Conservation (phyloP, 2,329 filamentous ascomycete species). For the Colletotrichum scovillei region DNA sequence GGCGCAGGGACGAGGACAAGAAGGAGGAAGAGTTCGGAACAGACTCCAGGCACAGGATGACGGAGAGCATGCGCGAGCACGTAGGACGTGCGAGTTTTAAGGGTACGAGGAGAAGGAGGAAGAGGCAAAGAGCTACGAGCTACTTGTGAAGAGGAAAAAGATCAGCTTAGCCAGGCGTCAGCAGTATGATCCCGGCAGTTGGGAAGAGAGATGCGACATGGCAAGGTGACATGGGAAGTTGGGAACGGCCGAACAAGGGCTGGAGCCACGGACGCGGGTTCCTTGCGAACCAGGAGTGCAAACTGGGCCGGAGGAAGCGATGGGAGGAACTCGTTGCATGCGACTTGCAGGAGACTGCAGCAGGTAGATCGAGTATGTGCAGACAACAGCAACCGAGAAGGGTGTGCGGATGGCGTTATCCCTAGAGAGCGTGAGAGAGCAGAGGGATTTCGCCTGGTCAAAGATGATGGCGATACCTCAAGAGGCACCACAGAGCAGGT, state of each 20-base stretch:
- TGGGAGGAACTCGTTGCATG: not conserved
- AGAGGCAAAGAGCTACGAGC: not conserved
- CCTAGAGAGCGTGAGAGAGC: not conserved
- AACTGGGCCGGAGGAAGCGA: constrained; percentile 1
- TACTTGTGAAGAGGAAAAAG: constrained; percentile 7
- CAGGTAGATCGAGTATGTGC: not conserved
- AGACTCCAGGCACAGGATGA: not conserved
- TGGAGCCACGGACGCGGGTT: not conserved
- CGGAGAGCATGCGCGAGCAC: constrained; percentile 3
- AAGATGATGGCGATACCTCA: not conserved
- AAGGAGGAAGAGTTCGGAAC: constrained; percentile 7
- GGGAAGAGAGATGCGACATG: not conserved
- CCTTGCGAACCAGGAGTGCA: not conserved
- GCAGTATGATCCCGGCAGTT: constrained; percentile 3
- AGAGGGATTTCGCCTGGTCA: not conserved
- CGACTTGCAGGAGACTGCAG: not conserved
- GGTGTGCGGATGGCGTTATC: not conserved
- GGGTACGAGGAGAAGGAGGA: not conserved
- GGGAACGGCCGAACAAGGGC: too few species aligned
- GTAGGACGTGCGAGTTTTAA: constrained; percentile 32
- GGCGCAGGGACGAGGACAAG: not conserved
- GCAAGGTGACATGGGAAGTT: not conserved
- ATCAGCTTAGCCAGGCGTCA: not conserved
- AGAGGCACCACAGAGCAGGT: not conserved
- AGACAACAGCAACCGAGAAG: too few species aligned